These are phyloP conservation scores for Malus orientalis DNA, from an alignment of 306 rosid genomes.

Conservation along the genomic window DNA sequence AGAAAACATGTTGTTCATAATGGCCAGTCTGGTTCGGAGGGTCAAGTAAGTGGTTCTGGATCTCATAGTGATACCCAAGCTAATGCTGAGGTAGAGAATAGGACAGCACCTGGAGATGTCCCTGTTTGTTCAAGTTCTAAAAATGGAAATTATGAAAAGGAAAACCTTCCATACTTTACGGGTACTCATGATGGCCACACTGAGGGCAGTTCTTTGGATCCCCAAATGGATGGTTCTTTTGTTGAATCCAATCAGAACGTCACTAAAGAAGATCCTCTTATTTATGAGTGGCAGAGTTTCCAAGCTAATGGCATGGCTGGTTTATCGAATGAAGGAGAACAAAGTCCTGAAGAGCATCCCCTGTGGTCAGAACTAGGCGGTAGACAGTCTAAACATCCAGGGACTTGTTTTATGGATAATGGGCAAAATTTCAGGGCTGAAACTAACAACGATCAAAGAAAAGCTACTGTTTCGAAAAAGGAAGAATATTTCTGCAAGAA, in stretches of 20 bases:
- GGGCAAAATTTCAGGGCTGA: neutral
- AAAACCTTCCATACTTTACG: slow-evolving; percentile 19
- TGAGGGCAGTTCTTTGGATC: slow-evolving; percentile 8
- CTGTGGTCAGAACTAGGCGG: slow-evolving; percentile 23
- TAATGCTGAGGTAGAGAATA: slow-evolving; percentile 28
- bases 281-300: neutral
- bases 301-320: slow-evolving; percentile 18
- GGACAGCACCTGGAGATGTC: slow-evolving; percentile 22
- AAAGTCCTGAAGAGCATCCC: slow-evolving; percentile 7
- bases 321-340: slow-evolving; percentile 12
- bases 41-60: slow-evolving; percentile 53
- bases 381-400: slow-evolving; percentile 15
- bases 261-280: slow-evolving; percentile 18
- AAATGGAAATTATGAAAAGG: slow-evolving; percentile 23
- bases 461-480: neutral
- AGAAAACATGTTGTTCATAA: slow-evolving; percentile 37
- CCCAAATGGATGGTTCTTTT: slow-evolving; percentile 12
- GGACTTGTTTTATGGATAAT: neutral
- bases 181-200: slow-evolving; percentile 16
- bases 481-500: neutral
- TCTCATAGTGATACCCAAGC: slow-evolving; percentile 23
- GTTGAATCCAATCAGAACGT: slow-evolving; percentile 23
- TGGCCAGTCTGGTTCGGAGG: slow-evolving; percentile 29
- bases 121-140: slow-evolving; percentile 39
- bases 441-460: neutral